Conservation (phyloP, 306 rosid genomes). For the Ziziphus jujuba region DNA sequence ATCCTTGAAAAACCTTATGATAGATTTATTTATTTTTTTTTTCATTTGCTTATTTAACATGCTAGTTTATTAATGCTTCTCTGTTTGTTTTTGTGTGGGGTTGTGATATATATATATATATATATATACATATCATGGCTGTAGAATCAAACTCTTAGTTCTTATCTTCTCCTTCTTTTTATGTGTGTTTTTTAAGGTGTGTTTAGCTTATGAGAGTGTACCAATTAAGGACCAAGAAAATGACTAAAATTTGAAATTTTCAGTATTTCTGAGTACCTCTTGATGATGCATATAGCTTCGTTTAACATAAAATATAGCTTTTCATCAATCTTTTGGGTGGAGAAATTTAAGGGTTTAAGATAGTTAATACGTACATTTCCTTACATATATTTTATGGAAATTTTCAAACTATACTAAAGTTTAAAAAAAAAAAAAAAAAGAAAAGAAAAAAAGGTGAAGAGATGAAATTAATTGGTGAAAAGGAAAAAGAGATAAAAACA, state of each 20-base stretch:
- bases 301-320: too few species aligned
- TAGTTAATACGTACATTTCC: too few species aligned
- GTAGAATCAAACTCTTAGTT: conserved; percentile 26
- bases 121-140: conserved; percentile 30
- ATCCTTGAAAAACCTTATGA: conserved; percentile 39
- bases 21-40: conserved; percentile 2
- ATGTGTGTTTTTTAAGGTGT: conserved; percentile 44
- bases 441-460: too few species aligned
- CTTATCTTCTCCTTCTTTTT: background rate
- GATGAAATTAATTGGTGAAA: background rate
- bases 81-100: conserved; percentile 27
- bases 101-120: conserved; percentile 31
- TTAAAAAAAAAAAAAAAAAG: too few species aligned
- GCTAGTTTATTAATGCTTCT: conserved; percentile 28
- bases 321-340: too few species aligned
- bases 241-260: conserved; percentile 16
- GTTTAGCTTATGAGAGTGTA: conserved; percentile 38
- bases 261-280: background rate
- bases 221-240: conserved; percentile 9
- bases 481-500: background rate
- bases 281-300: background rate
- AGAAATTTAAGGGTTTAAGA: too few species aligned
- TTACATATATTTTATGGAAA: too few species aligned
- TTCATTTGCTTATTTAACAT: conserved; percentile 4
- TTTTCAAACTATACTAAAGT: too few species aligned